Evolutionary conservation across 768 basidiomycete species (phyloP).

Genomic region (Mycena galopus): DNA sequence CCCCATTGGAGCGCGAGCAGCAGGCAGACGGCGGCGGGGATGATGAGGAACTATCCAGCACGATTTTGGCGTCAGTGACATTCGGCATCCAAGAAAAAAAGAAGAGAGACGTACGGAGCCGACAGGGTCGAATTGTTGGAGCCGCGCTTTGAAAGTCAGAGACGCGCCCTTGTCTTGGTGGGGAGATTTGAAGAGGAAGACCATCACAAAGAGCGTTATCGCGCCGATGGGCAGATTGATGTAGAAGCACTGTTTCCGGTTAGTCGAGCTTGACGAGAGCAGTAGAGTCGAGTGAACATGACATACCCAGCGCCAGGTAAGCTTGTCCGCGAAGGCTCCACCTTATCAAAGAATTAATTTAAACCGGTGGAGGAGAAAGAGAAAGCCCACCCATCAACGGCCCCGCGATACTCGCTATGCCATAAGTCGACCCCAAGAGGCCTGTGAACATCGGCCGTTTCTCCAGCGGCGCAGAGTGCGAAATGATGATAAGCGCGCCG

Average conservation of each 20-base stretch:
- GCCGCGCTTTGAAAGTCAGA: constrained; percentile 21
- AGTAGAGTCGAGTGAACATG: neutral
- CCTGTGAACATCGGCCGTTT: constrained; percentile 52
- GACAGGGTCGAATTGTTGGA: constrained; percentile 35
- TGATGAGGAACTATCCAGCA: constrained; percentile 26
- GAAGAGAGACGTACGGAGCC: constrained; percentile 21
- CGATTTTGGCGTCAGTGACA: neutral
- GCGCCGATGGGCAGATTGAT: constrained; percentile 44
- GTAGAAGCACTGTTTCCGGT: constrained; percentile 43
- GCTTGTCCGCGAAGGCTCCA: constrained; percentile 33
- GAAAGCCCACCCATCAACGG: constrained; percentile 45
- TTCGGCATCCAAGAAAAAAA: neutral
- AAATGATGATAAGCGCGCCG: constrained; percentile 42
- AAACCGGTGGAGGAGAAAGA: neutral
- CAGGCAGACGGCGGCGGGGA: constrained; percentile 31
- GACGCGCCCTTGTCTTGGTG: constrained; percentile 18
- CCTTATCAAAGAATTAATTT: neutral
- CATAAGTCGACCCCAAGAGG: constrained; percentile 48
- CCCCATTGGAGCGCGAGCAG: constrained; percentile 60
- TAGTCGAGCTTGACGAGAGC: neutral
- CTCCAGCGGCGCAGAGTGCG: constrained; percentile 45
- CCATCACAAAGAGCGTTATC: constrained; percentile 25
- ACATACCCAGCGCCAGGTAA: constrained; percentile 52
- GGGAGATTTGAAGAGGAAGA: constrained; percentile 40
- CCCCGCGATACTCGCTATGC: constrained; percentile 38